phyloP scores from a whole-genome alignment of 1,284 basidiomycete genomes.

The Omphalotus olearius region DNA sequence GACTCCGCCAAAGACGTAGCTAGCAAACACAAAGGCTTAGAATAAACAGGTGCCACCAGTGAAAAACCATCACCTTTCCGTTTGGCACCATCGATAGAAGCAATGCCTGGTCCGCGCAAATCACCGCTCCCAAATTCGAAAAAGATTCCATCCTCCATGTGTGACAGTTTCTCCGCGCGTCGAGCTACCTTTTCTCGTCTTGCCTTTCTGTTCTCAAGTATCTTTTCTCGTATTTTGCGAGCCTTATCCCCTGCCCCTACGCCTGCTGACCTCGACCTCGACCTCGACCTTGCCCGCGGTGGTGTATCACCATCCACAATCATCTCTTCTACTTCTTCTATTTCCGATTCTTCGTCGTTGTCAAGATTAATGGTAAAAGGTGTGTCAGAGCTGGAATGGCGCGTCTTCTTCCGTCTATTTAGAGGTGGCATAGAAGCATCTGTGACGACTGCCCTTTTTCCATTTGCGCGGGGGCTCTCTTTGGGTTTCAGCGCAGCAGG shows the following conservation, averaged over 20 bases:
- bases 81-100: conserved; percentile 29
- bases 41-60: conserved; percentile 5
- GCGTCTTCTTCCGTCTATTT: conserved; percentile 26
- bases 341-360: conserved; percentile 20
- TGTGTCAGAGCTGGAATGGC: conserved; percentile 8
- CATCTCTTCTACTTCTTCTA: conserved; percentile 58
- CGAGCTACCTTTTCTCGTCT: conserved; percentile 31
- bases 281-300: conserved; percentile 7
- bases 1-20: conserved; percentile 28
- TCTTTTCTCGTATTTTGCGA: conserved; percentile 25
- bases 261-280: conserved; percentile 1
- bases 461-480: conserved; percentile 7
- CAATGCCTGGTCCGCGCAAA: conserved; percentile 15
- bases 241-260: conserved; percentile 17
- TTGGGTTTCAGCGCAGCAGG: conserved; percentile 19
- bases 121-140: conserved; percentile 17
- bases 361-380: conserved; percentile 6
- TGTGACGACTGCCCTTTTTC: conserved; percentile 18
- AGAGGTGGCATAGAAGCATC: conserved; percentile 15
- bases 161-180: conserved; percentile 23
- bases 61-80: conserved; percentile 40
- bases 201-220: conserved; percentile 28
- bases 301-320: conserved; percentile 38
- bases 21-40: conserved; percentile 16
- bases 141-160: conserved; percentile 16